These are phyloP conservation scores for Alternaria triticimaculans DNA, from an alignment of 2,329 filamentous ascomycete genomes.

Conservation along the genomic window DNA sequence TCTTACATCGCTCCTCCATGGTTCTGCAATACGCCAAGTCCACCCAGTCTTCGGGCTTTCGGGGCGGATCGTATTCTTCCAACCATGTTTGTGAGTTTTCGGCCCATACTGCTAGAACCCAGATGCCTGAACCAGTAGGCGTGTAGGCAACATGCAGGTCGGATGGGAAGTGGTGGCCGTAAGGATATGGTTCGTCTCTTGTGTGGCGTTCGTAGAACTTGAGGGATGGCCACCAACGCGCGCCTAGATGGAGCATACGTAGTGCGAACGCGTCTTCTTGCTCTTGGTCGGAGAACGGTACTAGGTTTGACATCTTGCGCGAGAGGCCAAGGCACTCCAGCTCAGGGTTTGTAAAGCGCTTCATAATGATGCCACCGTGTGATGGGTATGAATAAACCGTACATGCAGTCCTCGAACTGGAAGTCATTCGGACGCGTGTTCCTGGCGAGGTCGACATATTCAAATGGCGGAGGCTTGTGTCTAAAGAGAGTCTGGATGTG, in stretches of 20 bases:
- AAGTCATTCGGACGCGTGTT: neutral
- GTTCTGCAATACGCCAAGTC: neutral
- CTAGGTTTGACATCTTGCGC: neutral
- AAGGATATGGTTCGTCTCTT: neutral
- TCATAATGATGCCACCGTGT: neutral
- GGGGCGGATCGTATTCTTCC: neutral
- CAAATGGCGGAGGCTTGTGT: neutral
- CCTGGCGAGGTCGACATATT: neutral
- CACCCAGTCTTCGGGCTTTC: neutral
- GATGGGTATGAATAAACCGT: neutral
- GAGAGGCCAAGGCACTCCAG: neutral
- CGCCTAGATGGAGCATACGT: neutral
- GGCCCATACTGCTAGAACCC: neutral
- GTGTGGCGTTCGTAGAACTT: neutral
- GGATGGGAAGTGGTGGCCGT: neutral
- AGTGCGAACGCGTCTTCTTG: neutral
- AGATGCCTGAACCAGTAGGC: accelerated
- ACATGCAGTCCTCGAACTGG: neutral
- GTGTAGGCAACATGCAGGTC: neutral
- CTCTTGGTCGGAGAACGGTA: neutral
- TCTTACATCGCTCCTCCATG: neutral
- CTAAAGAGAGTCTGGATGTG: neutral
- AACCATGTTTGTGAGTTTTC: neutral
- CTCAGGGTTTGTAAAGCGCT: neutral
- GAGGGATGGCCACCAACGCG: neutral